phyloP scores from a whole-genome alignment of 352 stramenopile genomes.

The Pythium pectinolyticum region DNA sequence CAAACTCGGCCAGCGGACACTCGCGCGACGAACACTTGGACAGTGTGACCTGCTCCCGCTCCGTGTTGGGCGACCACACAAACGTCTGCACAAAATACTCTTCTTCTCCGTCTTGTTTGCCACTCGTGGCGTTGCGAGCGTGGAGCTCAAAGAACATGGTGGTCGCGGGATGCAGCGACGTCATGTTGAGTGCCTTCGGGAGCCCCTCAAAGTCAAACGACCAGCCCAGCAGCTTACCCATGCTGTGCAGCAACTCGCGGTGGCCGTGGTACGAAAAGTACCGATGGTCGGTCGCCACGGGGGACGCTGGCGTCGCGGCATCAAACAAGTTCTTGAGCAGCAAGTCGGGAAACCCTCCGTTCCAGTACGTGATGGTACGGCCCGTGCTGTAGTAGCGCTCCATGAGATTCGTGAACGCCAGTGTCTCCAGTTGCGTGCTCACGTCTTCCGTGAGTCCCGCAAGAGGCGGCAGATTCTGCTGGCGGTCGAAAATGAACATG shows the following conservation, averaged over 20 bases:
- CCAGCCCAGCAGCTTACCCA: constrained; percentile 81
- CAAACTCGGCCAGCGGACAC: constrained; percentile 79
- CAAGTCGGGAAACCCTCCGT: constrained; percentile 69
- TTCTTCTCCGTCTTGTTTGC: constrained; percentile 37
- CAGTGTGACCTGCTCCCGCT: constrained; percentile 67
- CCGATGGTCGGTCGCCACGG: constrained; percentile 53
- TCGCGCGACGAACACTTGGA: constrained; percentile 74
- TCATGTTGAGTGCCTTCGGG: constrained; percentile 62
- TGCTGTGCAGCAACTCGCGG: constrained; percentile 70
- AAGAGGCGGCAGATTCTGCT: constrained; percentile 55
- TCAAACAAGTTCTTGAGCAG: constrained; percentile 62
- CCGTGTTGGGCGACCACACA: constrained; percentile 71
- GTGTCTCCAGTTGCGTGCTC: constrained; percentile 53
- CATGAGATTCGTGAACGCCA: constrained; percentile 85
- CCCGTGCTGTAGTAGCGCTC: constrained; percentile 83
- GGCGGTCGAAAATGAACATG: constrained; percentile 81
- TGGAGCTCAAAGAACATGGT: constrained; percentile 86
- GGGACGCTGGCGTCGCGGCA: constrained; percentile 47
- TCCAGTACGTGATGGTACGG: constrained; percentile 82
- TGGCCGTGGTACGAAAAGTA: constrained; percentile 86
- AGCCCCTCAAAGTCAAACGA: constrained; percentile 72
- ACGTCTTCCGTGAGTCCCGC: constrained; percentile 57
- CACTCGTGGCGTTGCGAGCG: constrained; percentile 29
- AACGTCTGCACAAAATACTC: constrained; percentile 72
- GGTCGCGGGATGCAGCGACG: constrained; percentile 64